Percentiles rank a stretch among this genome's conserved stretches.
These are phyloP conservation scores for Liquidambar formosana DNA, from an alignment of 164 flowering plant genomes.

Conservation along the genomic window DNA sequence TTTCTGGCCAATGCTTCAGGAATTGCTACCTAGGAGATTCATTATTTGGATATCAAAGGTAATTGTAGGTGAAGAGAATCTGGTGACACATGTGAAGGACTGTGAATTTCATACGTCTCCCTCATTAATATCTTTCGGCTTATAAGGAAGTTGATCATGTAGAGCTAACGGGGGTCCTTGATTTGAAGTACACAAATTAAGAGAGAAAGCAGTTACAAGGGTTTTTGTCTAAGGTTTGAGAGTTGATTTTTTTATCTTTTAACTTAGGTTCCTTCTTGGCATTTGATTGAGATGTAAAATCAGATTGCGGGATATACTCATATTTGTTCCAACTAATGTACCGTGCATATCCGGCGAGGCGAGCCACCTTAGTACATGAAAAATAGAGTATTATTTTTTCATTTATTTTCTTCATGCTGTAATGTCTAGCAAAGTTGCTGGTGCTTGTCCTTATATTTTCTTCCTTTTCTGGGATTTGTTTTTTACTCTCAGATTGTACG, in stretches of 20 bases:
- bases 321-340: constrained; percentile 33
- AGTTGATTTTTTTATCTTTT: constrained; percentile 28
- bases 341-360: constrained; percentile 38
- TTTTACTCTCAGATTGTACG: constrained; percentile 37
- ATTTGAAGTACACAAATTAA: constrained; percentile 35
- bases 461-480: constrained; percentile 23
- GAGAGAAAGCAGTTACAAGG: constrained; percentile 39
- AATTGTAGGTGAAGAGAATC: constrained; percentile 50
- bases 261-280: constrained; percentile 47
- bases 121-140: constrained; percentile 30
- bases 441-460: constrained; percentile 30
- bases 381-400: constrained; percentile 18
- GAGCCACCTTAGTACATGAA: constrained; percentile 24
- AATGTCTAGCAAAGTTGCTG: constrained; percentile 29
- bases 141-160: constrained; percentile 40
- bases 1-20: constrained; percentile 45
- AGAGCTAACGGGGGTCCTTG: constrained; percentile 47
- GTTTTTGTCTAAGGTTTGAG: constrained; percentile 57
- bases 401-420: constrained; percentile 27
- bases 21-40: constrained; percentile 70
- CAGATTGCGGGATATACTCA: constrained; percentile 62
- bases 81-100: constrained; percentile 35
- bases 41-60: constrained; percentile 32
- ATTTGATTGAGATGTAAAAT: constrained; percentile 75
- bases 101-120: constrained; percentile 39